Percentiles rank a stretch among this genome's conserved stretches.
phyloP scores from a whole-genome alignment of 768 basidiomycete genomes.

The Lepiota venenata region DNA sequence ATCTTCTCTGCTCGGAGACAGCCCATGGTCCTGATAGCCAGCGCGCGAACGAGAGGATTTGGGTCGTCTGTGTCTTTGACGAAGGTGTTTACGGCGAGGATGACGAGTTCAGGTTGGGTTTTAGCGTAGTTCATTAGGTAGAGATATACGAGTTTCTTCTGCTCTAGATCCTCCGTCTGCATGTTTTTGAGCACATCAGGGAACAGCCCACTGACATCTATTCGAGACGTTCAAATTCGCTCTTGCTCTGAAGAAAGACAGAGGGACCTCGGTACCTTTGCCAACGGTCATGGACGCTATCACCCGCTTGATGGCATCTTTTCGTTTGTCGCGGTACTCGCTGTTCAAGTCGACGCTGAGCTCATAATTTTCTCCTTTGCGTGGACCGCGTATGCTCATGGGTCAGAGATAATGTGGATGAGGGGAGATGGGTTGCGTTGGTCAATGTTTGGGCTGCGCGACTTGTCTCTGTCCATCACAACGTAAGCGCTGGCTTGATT shows the following conservation, averaged over 20 bases:
- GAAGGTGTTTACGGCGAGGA: slow-evolving; percentile 98
- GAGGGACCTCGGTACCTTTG: slow-evolving; percentile 62
- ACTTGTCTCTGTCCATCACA: neutral
- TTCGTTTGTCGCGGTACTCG: slow-evolving; percentile 91
- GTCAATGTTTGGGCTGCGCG: neutral
- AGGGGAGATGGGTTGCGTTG: neutral
- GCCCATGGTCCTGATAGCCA: slow-evolving; percentile 98
- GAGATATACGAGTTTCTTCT: slow-evolving; percentile 99
- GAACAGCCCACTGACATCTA: slow-evolving; percentile 91
- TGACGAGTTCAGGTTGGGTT: slow-evolving; percentile 97
- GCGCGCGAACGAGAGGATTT: slow-evolving; percentile 93
- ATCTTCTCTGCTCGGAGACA: slow-evolving; percentile 97
- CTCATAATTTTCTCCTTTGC: slow-evolving; percentile 95
- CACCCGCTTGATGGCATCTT: slow-evolving; percentile 97
- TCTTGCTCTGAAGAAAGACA: neutral
- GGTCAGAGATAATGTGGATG: slow-evolving; percentile 5
- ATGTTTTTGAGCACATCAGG: slow-evolving; percentile 99
- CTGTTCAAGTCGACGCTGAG: slow-evolving; percentile 96
- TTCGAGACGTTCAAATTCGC: neutral
- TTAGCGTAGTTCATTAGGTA: slow-evolving; percentile 99
- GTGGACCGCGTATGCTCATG: slow-evolving; percentile 57
- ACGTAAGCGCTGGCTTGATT: neutral
- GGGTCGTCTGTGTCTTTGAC: slow-evolving; percentile 97
- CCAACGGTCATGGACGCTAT: slow-evolving; percentile 99
- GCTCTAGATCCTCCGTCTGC: slow-evolving; percentile 99